Evolutionary conservation across 2,329 filamentous ascomycete genomes (phyloP), one percentile per base, ranked within the genome.

Genomic region (Talaromyces verruculosus): DNA sequence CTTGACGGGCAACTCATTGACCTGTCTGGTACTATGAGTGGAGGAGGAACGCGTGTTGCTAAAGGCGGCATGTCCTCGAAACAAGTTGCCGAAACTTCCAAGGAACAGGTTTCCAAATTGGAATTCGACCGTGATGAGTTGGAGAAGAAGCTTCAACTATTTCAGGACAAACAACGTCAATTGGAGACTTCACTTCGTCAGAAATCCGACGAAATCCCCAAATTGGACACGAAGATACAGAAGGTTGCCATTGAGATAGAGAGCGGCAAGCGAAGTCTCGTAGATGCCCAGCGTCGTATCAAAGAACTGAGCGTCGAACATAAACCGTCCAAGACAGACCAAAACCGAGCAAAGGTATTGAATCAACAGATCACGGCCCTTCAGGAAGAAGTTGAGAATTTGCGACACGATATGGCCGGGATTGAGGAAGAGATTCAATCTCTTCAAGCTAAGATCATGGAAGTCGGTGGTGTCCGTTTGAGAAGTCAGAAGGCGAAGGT

Each of bases 1-100:
- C 86, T 99, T 1, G 92, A 93, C 67, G 95, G 95, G 59, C 93
- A 97, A 77, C 85, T 99, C 62, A 98, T 99, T 71, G 95, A 99
- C 81, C 96, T 96, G 76, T 97, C 94, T 0, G 95, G 95, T 84
- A 98, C 95, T 41, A 98, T 99, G 95, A 97, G 92, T 66, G 95
- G 95, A 83, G 95, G 95, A 84, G 95, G 95, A 65, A 94, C 88
- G 55, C 91, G 91, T 17, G 91, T 95, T 65, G 93, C 94, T 72
- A 92, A 89, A 74, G 96, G 96, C 0, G 88, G 93, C 65, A 99
- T 99, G 96, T 98, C 94, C 0, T 96, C 93, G 11, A 98, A 97
- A 79, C 88, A 96, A 55, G 89, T 91, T n/a, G 87, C 91, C 1
- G 92, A 96, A 66, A 91, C 90, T 17, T 91, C 88, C 61, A 93